Percentiles rank a stretch among this genome's conserved stretches.
Evolutionary conservation across 2,329 filamentous ascomycete genomes (phyloP).

Genomic region (Lachnellula hyalina): DNA sequence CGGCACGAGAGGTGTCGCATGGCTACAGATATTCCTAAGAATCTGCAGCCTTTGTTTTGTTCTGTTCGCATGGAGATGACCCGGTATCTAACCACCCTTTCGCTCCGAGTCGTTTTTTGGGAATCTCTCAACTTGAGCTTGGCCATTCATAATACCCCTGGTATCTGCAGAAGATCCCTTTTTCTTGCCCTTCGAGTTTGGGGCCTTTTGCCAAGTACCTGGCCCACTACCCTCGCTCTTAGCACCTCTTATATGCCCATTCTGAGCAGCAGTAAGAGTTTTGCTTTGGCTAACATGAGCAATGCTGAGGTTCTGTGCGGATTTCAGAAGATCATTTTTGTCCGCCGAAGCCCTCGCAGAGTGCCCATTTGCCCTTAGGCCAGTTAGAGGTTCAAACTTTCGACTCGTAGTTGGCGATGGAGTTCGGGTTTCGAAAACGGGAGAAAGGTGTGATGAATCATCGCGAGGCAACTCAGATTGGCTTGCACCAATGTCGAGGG

Average conservation of each 20-base stretch:
- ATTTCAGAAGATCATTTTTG: slow-evolving; percentile 10
- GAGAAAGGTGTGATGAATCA: slow-evolving; percentile 51
- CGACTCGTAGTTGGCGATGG: slow-evolving; percentile 61
- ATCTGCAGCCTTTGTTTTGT: background rate
- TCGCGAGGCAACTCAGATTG: slow-evolving; percentile 24
- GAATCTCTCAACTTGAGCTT: slow-evolving; percentile 45
- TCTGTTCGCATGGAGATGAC: background rate
- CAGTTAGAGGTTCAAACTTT: slow-evolving; percentile 41
- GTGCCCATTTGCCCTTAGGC: slow-evolving; percentile 13
- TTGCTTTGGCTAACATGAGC: slow-evolving; percentile 33
- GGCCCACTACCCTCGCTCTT: slow-evolving; percentile 48
- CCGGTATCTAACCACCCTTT: slow-evolving; percentile 49
- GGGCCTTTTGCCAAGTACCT: slow-evolving; percentile 54
- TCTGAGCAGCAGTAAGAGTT: slow-evolving; percentile 26
- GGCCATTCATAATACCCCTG: slow-evolving; percentile 42
- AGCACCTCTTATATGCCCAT: slow-evolving; percentile 47
- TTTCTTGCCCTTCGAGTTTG: slow-evolving; percentile 49
- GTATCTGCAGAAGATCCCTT: slow-evolving; percentile 39
- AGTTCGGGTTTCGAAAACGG: slow-evolving; percentile 68
- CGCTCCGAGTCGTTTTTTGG: slow-evolving; percentile 57
- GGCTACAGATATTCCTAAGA: background rate
- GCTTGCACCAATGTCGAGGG: slow-evolving; percentile 27
- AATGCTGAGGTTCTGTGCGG: slow-evolving; percentile 25
- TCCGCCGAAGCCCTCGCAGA: slow-evolving; percentile 13
- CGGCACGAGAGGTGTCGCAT: background rate